Evolutionary conservation across 2,329 filamentous ascomycete genomes (phyloP), one percentile per base, ranked within the genome.

Genomic region (Colletotrichum tofieldiae): DNA sequence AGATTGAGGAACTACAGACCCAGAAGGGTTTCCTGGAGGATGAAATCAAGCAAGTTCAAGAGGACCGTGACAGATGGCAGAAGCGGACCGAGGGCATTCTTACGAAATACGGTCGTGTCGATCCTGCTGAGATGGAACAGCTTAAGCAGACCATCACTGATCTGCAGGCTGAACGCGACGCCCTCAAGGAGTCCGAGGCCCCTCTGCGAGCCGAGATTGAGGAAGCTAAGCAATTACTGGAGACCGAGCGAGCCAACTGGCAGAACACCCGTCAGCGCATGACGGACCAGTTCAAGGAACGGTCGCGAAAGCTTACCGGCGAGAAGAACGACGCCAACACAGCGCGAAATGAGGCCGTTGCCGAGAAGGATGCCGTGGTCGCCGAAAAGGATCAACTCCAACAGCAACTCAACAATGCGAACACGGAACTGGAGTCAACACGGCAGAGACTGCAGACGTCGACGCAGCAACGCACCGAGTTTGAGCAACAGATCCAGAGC

Each of bases 31-130:
- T 93, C 75, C 93, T 95, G 77, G 93, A 97, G 75, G 94, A 94
- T 16, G 96, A 98, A 79, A 90, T 98, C 79, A 94, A 93, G 78
- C 89, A 98, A 74, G 88, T 98, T 12, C 93, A 97, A 75, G 93
- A 96, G 77, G 96, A 98, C 79, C 92, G 96, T 20, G 96, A 98
- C 79, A 91, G 94, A 70, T 98, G 96, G 94, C 95, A 98, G 82
- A 96, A 98, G 86, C 93, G 96, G 32, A 97, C 95, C 1, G 95
- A 98, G 79, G 94, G 97, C 76, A 98, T 99, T 73, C 89, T 99
- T 62, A 95, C 94, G 75, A 98, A 98, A 80, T 98, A 98, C 79
- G 95, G 98, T 76, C 94, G 96, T 67, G 94, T 97, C 64, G 96
- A 99, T 79, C 96, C 96, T 54, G 94, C 94, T 3, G 96, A 98